Percentiles rank a stretch among this genome's conserved stretches.
These are phyloP conservation scores for Bocquillonia castaneifolia DNA, from an alignment of 441 rosid species.

Conservation along the genomic window DNA sequence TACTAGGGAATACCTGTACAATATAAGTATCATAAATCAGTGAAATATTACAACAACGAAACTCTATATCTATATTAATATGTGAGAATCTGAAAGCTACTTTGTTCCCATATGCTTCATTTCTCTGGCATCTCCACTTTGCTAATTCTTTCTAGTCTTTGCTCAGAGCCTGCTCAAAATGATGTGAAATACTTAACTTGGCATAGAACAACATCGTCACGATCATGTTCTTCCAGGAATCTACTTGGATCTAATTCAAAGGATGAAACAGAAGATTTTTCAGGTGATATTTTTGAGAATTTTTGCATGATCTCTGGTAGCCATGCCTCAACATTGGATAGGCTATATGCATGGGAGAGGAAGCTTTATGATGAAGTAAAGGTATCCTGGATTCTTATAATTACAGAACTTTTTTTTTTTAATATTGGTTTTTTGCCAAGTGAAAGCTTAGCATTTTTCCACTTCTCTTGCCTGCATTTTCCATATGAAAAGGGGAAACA, in stretches of 20 bases:
- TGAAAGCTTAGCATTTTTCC: neutral
- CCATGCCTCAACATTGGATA: slow-evolving; percentile 91
- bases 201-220: slow-evolving; percentile 86
- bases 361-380: slow-evolving; percentile 97
- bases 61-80: neutral
- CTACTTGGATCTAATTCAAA: slow-evolving; percentile 49
- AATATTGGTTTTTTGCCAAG: neutral
- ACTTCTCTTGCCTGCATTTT: neutral
- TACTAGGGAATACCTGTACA: too few species aligned
- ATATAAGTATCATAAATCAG: neutral
- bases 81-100: neutral
- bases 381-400: slow-evolving; percentile 38
- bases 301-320: slow-evolving; percentile 86
- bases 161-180: slow-evolving; percentile 65
- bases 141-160: slow-evolving; percentile 25
- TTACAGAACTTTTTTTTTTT: neutral
- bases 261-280: slow-evolving; percentile 60
- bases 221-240: slow-evolving; percentile 72
- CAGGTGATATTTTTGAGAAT: slow-evolving; percentile 53
- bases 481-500: neutral
- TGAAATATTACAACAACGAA: neutral
- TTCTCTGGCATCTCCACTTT: neutral
- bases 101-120: neutral
- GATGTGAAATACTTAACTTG: slow-evolving; percentile 70
- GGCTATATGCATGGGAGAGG: slow-evolving; percentile 95